phyloP scores from a whole-genome alignment of 441 rosid genomes.

The Metrosideros polymorpha region DNA sequence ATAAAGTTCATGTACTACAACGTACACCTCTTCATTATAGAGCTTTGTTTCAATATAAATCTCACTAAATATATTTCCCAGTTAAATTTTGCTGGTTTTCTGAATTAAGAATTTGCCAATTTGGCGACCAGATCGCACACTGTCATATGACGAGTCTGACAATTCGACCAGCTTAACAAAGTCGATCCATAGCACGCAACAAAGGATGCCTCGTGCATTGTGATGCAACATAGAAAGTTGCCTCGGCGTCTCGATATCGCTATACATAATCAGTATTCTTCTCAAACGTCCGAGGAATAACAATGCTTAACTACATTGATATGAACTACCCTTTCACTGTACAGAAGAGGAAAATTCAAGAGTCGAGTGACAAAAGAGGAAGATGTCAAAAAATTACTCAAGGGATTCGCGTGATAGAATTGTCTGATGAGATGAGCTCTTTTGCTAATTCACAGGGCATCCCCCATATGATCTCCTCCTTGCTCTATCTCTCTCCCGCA shows the following conservation, averaged over 20 bases:
- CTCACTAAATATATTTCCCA: not conserved
- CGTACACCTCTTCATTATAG: not conserved
- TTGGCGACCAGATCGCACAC: not conserved
- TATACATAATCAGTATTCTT: not conserved
- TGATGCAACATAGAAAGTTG: not conserved
- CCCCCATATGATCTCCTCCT: not conserved
- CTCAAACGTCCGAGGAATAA: not conserved
- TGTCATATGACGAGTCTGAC: not conserved
- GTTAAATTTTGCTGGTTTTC: not conserved
- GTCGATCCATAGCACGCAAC: not conserved
- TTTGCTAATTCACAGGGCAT: not conserved
- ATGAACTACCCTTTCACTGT: not conserved
- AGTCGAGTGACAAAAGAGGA: not conserved
- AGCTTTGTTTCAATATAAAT: not conserved
- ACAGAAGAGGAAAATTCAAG: not conserved
- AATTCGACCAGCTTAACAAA: not conserved
- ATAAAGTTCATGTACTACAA: rapidly evolving
- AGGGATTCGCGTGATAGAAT: not conserved
- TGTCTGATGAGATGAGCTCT: not conserved
- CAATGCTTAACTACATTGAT: not conserved
- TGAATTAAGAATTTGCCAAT: not conserved
- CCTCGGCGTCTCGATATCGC: not conserved
- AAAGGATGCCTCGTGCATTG: not conserved
- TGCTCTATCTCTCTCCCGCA: not conserved
- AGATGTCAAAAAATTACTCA: not conserved